Conservation (phyloP, 331 rosid species). For the Acacia pycnantha region DNA sequence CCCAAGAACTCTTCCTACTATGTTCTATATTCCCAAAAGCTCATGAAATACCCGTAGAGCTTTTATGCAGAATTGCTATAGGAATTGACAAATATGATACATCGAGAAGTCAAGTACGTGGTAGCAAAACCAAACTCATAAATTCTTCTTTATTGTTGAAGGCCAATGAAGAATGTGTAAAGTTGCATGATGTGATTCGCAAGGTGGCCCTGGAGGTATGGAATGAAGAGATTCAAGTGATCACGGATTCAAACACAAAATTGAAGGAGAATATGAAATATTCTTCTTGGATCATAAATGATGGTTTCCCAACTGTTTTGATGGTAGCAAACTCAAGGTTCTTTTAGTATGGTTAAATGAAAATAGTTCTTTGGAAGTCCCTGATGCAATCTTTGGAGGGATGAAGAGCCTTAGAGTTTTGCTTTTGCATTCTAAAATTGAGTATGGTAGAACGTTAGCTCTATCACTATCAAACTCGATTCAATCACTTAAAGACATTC, state of each 20-base stretch:
- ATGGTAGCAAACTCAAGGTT: conserved; percentile 6
- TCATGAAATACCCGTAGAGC: background rate
- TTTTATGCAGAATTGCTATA: background rate
- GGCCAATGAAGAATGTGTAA: background rate
- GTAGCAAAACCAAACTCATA: background rate
- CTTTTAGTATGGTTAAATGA: background rate
- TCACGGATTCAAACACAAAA: background rate
- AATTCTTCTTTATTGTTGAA: conserved; percentile 24
- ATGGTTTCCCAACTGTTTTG: background rate
- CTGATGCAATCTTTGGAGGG: background rate
- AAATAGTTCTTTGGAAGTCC: background rate
- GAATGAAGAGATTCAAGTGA: background rate
- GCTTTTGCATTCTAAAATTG: background rate
- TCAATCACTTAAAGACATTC: background rate
- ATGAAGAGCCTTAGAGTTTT: conserved; percentile 22
- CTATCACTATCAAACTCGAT: background rate
- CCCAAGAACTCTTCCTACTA: conserved; percentile 8
- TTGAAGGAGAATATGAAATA: background rate
- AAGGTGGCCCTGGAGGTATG: conserved; percentile 11
- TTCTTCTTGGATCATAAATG: background rate
- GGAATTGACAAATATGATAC: background rate
- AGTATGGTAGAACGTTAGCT: background rate
- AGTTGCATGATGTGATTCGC: conserved; percentile 34
- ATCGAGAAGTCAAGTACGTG: conserved; percentile 15
- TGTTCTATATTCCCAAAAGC: conserved; percentile 34